Evolutionary conservation across 495 filamentous ascomycete genomes (phyloP), one percentile per base, ranked within the genome.

Genomic region (Aspergillus sparsus): DNA sequence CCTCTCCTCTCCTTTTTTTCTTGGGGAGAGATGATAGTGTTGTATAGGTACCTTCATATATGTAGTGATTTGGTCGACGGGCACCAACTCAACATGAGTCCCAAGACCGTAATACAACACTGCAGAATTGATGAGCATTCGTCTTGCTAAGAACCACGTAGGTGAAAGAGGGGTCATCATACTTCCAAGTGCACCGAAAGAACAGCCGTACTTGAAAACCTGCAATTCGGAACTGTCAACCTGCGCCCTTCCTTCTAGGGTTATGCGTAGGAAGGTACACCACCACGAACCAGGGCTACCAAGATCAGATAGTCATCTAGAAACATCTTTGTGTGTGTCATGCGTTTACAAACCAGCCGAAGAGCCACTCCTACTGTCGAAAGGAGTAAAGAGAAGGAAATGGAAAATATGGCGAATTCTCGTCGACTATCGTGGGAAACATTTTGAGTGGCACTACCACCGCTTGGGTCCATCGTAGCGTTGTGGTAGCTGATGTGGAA

Each of bases 151-250:
- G 37, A 41, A 12, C 21, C 1, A 1, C 21, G 3, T 27, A 27
- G 21, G n/a, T 8, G 39, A 33, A 7, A 13, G n/a, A 41, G 37
- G 37, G 37, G 37, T 41, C n/a, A 41, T 4, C 37, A 4, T 41
- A 41, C 37, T 41, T n/a, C 10, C 37, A 41, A 41, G 10, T 10
- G 37, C 37, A n/a, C 10, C 37, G 37, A 41, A 41, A 41, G 37
- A 41, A n/a, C 37, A 41, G 37, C 37, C 37, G 37, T 41, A 41
- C 37, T 41, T 41, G 37, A 41, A 41, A 41, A 41, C 10, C 37
- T 41, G 37, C 10, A 2, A n/a, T 41, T 41, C 4, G 21, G 3
- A 27, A 41, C 9, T 2, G 37, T 41, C 10, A 41, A n/a, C 4
- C 9, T 10, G n/a, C 1, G 37, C n/a, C 37, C 1, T 41, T 2